Conservation (phyloP, 352 stramenopile species). For the Aphanomyces invadans region DNA sequence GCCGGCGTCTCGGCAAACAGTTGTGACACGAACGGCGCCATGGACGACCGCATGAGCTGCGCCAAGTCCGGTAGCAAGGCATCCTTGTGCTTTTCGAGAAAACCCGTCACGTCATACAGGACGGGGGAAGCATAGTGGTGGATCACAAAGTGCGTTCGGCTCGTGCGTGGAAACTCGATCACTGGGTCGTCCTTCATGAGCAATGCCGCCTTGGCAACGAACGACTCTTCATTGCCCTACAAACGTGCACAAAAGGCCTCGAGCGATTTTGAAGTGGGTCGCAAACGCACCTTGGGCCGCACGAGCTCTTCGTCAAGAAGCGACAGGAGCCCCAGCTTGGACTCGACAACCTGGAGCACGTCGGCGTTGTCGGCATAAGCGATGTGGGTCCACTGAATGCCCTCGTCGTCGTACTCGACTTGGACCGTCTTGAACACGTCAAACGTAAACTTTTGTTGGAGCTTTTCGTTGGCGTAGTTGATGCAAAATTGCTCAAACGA, state of each 20-base stretch:
- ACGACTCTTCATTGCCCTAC: conserved; percentile 70
- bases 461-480: conserved; percentile 76
- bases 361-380: conserved; percentile 88
- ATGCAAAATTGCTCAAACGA: conserved; percentile 81
- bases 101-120: conserved; percentile 87
- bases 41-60: conserved; percentile 62
- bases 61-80: conserved; percentile 91
- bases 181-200: conserved; percentile 75
- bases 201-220: conserved; percentile 68
- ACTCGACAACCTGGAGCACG: conserved; percentile 80
- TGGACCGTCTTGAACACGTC: conserved; percentile 89
- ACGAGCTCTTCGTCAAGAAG: conserved; percentile 88
- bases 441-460: conserved; percentile 83
- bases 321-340: conserved; percentile 83
- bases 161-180: conserved; percentile 72
- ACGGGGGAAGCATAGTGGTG: conserved; percentile 92
- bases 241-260: too few species aligned
- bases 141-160: conserved; percentile 84
- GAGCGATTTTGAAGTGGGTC: too few species aligned
- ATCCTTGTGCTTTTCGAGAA: conserved; percentile 94
- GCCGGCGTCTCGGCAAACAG: conserved; percentile 34
- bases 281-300: conserved; percentile 70
- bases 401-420: conserved; percentile 95
- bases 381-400: conserved; percentile 87
- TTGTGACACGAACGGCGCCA: conserved; percentile 45